phyloP scores from a whole-genome alignment of 495 filamentous ascomycete species.

The Neurospora discreta region DNA sequence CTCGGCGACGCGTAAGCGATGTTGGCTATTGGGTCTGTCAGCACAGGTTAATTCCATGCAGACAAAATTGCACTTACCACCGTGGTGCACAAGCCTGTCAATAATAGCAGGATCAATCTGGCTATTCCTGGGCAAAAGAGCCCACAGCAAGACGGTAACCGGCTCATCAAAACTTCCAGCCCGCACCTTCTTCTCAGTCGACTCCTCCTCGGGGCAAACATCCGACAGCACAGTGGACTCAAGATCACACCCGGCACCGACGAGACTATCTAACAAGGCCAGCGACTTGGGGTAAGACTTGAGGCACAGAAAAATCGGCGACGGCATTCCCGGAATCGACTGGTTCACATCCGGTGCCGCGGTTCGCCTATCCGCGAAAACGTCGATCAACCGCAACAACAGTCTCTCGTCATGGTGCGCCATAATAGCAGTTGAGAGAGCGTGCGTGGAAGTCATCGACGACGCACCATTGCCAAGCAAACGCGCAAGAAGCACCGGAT shows the following conservation, averaged over 20 bases:
- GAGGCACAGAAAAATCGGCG: slow-evolving; percentile 16
- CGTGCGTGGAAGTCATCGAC: slow-evolving; percentile 20
- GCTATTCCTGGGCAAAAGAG: slow-evolving; percentile 27
- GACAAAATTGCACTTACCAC: slow-evolving; percentile 13
- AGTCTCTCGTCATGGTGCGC: slow-evolving; percentile 8
- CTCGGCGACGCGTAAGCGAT: slow-evolving; percentile 25
- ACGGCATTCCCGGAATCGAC: slow-evolving; percentile 14
- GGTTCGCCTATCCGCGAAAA: slow-evolving; percentile 5
- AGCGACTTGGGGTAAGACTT: slow-evolving; percentile 16
- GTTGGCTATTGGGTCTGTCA: slow-evolving; percentile 19
- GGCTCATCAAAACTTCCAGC: slow-evolving; percentile 20
- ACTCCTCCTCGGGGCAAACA: slow-evolving; percentile 5
- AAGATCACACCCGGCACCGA: slow-evolving; percentile 13
- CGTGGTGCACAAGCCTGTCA: slow-evolving; percentile 25
- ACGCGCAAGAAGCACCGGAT: slow-evolving; percentile 23
- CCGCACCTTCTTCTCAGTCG: slow-evolving; percentile 4
- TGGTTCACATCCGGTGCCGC: slow-evolving; percentile 8
- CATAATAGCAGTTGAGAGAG: slow-evolving; percentile 23
- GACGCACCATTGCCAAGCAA: slow-evolving; percentile 24
- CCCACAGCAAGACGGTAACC: slow-evolving; percentile 31
- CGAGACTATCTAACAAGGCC: slow-evolving; percentile 10
- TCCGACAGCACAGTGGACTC: slow-evolving; percentile 12
- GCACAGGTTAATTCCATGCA: background rate
- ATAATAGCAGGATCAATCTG: slow-evolving; percentile 23
- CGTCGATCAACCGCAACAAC: slow-evolving; percentile 10